Base-by-base conservation (phyloP, 768 basidiomycete genomes). In the Agrocybe praecox region DNA sequence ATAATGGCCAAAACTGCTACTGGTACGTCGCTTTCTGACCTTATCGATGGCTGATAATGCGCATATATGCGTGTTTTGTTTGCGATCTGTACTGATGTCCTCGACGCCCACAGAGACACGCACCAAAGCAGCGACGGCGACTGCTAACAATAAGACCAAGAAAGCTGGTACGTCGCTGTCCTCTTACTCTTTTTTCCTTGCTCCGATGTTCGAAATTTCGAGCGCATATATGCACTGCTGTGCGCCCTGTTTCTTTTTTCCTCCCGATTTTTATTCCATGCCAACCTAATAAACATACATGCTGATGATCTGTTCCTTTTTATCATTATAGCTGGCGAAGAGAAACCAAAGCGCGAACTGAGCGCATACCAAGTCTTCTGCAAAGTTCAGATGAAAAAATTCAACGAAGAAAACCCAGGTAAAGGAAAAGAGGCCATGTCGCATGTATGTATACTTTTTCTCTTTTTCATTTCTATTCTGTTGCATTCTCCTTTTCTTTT, bases 311-410 rank as follows among this genome's bases (percentile, higher is more conserved):
- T 9, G 36, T n/a, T 15, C 51, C 14, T 8, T 47, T 3, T 36
- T 50, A 46, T 34, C 34, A 49, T 40, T 36, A 67, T 57, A 61
- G 78, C 73, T 56, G 77, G 71, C 9, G 73, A 67, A 18, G 79
- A 77, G 46, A 84, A 83, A 60, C 71, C 76, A 11, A 86, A 86
- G 61, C 84, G 85, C 47, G 72, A 78, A n/a, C 84, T 84, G 1
- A 77, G 76, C 1, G 81, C 83, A 14, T 87, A 87, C 66, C 83
- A 86, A 63, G 68, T 79, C 44, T 87, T 80, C 64, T 80, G 86
- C 61, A 76, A 79, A 57, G 76, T 75, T 11, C 67, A 85, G 60
- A 82, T 87, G 77, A 82, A 82, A 59, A 73, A 73, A 15, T 87
- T 83, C 80, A 82, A 77, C 55, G 80, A 77, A 46, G 78, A 75